phyloP scores from a whole-genome alignment of 306 rosid genomes.

The Vicia faba region DNA sequence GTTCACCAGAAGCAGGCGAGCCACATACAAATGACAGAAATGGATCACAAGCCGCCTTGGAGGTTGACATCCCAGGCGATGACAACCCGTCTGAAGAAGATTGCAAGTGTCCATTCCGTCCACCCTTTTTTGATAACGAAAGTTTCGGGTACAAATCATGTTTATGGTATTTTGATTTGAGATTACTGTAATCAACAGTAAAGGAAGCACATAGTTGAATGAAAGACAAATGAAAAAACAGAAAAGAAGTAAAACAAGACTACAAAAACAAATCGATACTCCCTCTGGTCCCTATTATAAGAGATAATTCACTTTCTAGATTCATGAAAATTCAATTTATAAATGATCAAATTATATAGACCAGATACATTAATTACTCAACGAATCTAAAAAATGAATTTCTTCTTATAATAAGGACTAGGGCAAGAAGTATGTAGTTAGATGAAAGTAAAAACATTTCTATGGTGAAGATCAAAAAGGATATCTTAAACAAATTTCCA shows the following conservation, averaged over 20 bases:
- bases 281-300: too few relatives aligned
- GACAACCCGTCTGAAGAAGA: slow-evolving; percentile 17
- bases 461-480: slow-evolving; percentile 22
- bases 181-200: not conserved
- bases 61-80: slow-evolving; percentile 45
- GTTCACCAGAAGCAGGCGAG: slow-evolving; percentile 32
- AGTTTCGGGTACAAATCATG: slow-evolving; percentile 45
- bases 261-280: not conserved
- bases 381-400: too few relatives aligned
- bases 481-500: slow-evolving; percentile 60
- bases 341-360: too few relatives aligned
- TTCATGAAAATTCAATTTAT: too few relatives aligned
- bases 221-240: not conserved
- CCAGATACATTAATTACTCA: too few relatives aligned
- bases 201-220: not conserved
- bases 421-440: not conserved
- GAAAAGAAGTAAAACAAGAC: not conserved
- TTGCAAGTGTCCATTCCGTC: slow-evolving; percentile 42
- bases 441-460: slow-evolving; percentile 3
- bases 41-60: slow-evolving; percentile 56
- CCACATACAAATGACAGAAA: slow-evolving; percentile 57
- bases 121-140: slow-evolving; percentile 54
- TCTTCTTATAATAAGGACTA: too few relatives aligned
- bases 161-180: slow-evolving; percentile 47
- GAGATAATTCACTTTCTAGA: too few relatives aligned